Base-by-base conservation (phyloP, 176 grass and related monocot genomes). In the Zoysia pacifica region DNA sequence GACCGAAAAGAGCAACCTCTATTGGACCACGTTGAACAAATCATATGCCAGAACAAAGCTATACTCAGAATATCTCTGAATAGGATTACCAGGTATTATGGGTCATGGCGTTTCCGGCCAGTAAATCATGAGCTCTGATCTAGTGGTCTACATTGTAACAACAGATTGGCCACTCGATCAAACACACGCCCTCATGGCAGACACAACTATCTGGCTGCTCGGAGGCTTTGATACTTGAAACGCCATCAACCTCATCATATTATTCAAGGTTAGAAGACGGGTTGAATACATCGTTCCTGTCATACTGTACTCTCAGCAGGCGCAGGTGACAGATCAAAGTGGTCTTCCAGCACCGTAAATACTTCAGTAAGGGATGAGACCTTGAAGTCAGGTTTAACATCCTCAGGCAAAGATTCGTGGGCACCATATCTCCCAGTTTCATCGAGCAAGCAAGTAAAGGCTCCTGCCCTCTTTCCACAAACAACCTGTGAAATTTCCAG, bases 401-500 rank as follows among this genome's bases (percentile, higher is more conserved):
- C 86, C 44, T 86, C 90, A 28, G 86, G 41, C 20, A 93, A 77
- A 60, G 62, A 87, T 48, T 94, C 90, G 0, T 67, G 84, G 1
- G 86, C 70, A 40, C 75, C 86, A 14, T 98, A 94, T 78, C 78
- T 76, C 54, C 63, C 95, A 0, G 83, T 94, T 87, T 98, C 95
- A 49, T 98, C 95, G 0, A 98, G 91, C 48, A 98, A 90, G 86
- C 95, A 98, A 81, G 95, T 98, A 76, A 91, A 91, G 16, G 95
- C 88, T 81, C 95, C 88, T 2, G 92, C 92, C 73, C 81, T 90
- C 73, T 98, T 98, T 65, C 95, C 92, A 85, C 95, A 94, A 12
- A 89, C 92, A 35, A 98, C 41, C 92, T 98, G 69, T 14, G 12
- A 72, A 37, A 19, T 42, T 74, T 80, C 35, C 43, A 38, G 60